Percentiles rank a stretch among this genome's conserved stretches.
Evolutionary conservation across 2,329 filamentous ascomycete species (phyloP).

Genomic region (Sporothrix curviconia): DNA sequence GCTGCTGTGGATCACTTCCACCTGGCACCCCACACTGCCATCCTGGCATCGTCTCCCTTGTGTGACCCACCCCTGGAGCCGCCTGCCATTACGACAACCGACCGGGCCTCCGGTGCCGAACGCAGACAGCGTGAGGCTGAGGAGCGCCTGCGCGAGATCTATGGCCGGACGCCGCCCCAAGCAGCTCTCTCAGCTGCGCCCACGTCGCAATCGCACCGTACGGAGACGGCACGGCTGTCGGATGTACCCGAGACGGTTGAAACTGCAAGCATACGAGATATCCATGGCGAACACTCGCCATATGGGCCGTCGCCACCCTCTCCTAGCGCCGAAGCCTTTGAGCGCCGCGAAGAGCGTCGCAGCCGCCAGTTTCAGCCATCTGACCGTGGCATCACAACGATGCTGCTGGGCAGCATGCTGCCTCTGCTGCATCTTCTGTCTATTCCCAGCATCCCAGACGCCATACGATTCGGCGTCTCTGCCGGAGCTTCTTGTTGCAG

Average conservation of each 20-base stretch:
- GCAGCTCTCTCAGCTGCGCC: not conserved
- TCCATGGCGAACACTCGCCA: slow-evolving; percentile 16
- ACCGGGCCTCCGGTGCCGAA: slow-evolving; percentile 14
- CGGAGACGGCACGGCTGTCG: not conserved
- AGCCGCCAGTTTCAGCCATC: slow-evolving; percentile 12
- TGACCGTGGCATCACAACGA: not conserved
- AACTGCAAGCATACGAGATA: slow-evolving; percentile 17
- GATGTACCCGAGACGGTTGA: not conserved
- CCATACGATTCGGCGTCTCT: slow-evolving; percentile 42
- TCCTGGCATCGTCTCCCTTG: slow-evolving; percentile 6
- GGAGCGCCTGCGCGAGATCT: slow-evolving; percentile 48
- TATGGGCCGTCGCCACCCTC: slow-evolving; percentile 25
- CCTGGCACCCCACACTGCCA: slow-evolving; percentile 14
- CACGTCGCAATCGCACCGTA: not conserved
- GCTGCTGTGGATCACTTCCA: not conserved
- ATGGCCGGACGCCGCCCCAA: slow-evolving; percentile 32
- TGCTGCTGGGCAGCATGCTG: not conserved
- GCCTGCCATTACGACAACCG: slow-evolving; percentile 14
- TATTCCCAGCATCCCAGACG: not conserved
- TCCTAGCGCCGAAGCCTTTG: slow-evolving; percentile 25
- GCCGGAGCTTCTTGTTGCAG: slow-evolving; percentile 47
- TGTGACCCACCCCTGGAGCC: slow-evolving; percentile 20
- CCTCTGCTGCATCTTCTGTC: not conserved
- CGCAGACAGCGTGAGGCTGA: slow-evolving; percentile 39
- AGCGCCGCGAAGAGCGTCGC: slow-evolving; percentile 27